Conservation (phyloP, 2,329 filamentous ascomycete genomes). For the Didymosphaeria variabile region DNA sequence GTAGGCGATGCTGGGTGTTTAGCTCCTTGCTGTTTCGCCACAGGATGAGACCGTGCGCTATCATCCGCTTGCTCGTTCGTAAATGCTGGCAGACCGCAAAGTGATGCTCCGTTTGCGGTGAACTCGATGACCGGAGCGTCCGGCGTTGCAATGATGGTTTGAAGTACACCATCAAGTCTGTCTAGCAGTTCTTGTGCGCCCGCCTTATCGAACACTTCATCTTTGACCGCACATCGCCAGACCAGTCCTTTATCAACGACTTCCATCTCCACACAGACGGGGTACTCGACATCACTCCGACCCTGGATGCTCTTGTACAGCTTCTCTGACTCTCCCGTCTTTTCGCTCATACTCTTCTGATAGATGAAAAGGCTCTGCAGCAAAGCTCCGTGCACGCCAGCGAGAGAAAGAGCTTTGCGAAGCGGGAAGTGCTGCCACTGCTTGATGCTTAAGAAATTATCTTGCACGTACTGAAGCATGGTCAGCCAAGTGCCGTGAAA, state of each 20-base stretch:
- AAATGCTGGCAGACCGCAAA: constrained; percentile 71
- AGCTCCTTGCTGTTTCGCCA: background rate
- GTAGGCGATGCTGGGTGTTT: constrained; percentile 39
- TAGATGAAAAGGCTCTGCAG: constrained; percentile 74
- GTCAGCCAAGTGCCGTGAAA: constrained; percentile 72
- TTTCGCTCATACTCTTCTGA: constrained; percentile 61
- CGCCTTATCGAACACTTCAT: constrained; percentile 58
- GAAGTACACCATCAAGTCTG: constrained; percentile 68
- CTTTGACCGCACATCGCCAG: constrained; percentile 78
- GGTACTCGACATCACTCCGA: constrained; percentile 77
- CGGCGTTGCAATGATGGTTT: constrained; percentile 62
- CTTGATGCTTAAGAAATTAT: constrained; percentile 71
- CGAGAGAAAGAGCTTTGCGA: constrained; percentile 69
- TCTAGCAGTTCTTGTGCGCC: constrained; percentile 63
- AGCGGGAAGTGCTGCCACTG: constrained; percentile 81
- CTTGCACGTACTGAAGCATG: constrained; percentile 78
- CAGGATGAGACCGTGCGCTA: background rate
- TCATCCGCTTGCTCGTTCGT: constrained; percentile 20
- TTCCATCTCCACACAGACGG: constrained; percentile 84
- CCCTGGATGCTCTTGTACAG: constrained; percentile 72
- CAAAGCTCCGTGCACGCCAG: constrained; percentile 56
- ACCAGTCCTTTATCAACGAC: constrained; percentile 62
- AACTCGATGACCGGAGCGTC: constrained; percentile 65
- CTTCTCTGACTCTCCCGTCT: constrained; percentile 17
- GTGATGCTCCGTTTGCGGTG: constrained; percentile 60